Conservation (phyloP, 148 eudicot species). For the Cornus kousa region DNA sequence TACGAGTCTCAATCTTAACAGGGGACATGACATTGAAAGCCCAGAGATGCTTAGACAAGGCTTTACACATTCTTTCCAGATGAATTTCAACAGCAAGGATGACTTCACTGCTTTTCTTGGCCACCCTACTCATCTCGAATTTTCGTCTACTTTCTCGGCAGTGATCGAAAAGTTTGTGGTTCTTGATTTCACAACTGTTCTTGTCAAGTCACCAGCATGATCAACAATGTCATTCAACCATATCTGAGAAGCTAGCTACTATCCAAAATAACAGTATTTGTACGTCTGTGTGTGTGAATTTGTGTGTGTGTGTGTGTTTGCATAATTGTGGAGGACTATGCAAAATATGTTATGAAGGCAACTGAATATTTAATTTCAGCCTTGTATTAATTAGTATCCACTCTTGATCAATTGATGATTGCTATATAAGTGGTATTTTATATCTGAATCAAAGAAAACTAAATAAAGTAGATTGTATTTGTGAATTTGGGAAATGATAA, state of each 20-base stretch:
- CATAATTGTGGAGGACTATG: neutral
- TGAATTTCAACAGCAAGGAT: conserved; percentile 68
- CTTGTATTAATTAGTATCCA: neutral
- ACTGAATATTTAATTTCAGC: neutral
- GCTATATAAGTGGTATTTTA: neutral
- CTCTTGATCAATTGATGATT: neutral
- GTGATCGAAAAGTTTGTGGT: conserved; percentile 69
- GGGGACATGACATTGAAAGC: conserved; percentile 89
- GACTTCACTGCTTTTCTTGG: conserved; percentile 45
- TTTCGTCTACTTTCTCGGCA: conserved; percentile 53
- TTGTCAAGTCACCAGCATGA: conserved; percentile 44
- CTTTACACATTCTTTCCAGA: conserved; percentile 79
- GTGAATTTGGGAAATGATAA: neutral
- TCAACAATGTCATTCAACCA: neutral
- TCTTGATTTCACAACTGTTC: conserved; percentile 70
- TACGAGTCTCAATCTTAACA: conserved; percentile 7
- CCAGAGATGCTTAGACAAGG: conserved; percentile 82
- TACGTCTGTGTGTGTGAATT: neutral
- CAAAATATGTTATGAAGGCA: neutral
- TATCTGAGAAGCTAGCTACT: too few species aligned
- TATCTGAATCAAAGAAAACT: neutral
- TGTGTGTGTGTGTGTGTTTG: conserved; percentile 1
- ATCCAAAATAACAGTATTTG: neutral
- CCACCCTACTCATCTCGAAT: conserved; percentile 77
- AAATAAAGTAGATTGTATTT: neutral